Evolutionary conservation across 2,329 filamentous ascomycete species (phyloP), one percentile per base, ranked within the genome.

Genomic region (Escovopsis sp.): DNA sequence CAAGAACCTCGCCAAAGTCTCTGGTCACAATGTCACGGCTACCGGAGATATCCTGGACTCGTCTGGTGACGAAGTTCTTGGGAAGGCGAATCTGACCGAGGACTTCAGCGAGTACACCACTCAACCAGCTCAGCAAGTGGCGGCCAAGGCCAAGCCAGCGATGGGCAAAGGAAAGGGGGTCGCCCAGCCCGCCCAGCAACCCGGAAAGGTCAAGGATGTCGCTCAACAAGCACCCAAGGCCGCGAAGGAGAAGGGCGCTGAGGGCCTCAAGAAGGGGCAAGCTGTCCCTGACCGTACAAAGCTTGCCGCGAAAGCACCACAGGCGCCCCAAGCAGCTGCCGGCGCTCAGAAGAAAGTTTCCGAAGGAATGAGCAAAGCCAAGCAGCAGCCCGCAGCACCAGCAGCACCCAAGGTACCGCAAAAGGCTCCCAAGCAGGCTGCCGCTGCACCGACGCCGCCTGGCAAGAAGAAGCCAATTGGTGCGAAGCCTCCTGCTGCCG

Each of bases 61-160:
- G 36, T 49, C 58, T 6, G 64, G 65, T 6, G 28, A 30, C 10
- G 64, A 69, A 39, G 58, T 65, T 34, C 55, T 66, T 18, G 66
- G 65, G 43, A 64, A 66, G 50, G 63, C 58, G 3, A 46, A 53
- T 48, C 46, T 66, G n/a, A 57, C 56, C 26, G 56, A 60, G 26
- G 59, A 61, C 18, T 55, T 62, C 45, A 59, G 61, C 23, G 65
- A 68, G 41, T 63, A 65, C 26, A 58, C 64, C 4, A 64, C 63
- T 3, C 58, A 64, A 28, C 45, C 51, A 1, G 48, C 56, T 10
- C 48, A 61, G 41, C 56, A 45, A 10, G 28, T 3, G 10, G 28
- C 28, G 6, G 10, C 6, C 28, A 30, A 30, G 28, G 28, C 28
- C 28, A 30, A 30, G 10, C 28, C 28, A 6, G 28, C 56, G n/a